These are phyloP conservation scores for Acanthamoeba triangularis DNA, from an alignment of 208 protist species.

Conservation along the genomic window DNA sequence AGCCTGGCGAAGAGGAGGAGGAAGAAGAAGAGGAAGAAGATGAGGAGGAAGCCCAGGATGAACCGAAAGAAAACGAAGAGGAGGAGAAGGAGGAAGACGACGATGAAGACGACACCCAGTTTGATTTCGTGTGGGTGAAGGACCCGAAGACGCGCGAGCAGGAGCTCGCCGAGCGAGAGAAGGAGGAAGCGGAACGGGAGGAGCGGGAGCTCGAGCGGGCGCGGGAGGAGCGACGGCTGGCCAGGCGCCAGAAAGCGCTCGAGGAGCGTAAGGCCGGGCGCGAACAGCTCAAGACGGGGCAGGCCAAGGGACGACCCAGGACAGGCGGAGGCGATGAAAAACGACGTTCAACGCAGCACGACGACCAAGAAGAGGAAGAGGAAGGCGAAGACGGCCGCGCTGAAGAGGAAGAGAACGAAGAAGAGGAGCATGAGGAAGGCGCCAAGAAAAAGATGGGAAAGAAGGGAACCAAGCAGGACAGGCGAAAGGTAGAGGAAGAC, in stretches of 20 bases:
- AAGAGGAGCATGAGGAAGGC: not conserved
- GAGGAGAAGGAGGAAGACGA: not conserved
- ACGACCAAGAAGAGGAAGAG: constrained; percentile 5
- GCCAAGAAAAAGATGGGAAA: not conserved
- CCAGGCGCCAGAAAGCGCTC: not conserved
- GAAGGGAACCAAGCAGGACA: not conserved
- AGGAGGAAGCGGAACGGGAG: not conserved
- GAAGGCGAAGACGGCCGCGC: not conserved
- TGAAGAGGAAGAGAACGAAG: not conserved
- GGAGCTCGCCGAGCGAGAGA: not conserved
- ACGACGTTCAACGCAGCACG: not conserved
- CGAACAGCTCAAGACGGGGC: not conserved
- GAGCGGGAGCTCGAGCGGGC: not conserved
- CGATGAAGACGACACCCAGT: not conserved
- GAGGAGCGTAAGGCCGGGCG: not conserved
- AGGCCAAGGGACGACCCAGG: not conserved
- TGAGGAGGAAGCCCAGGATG: not conserved
- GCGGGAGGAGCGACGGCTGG: not conserved
- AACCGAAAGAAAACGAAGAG: not conserved
- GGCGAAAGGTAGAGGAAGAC: not conserved
- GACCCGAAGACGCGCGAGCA: not conserved
- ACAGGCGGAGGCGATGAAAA: not conserved
- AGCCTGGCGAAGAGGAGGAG: not conserved
- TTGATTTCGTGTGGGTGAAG: constrained; percentile 68
- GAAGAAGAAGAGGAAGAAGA: not conserved